Evolutionary conservation across 345 rosid species (phyloP).

Genomic region (Boechera divaricarpa): DNA sequence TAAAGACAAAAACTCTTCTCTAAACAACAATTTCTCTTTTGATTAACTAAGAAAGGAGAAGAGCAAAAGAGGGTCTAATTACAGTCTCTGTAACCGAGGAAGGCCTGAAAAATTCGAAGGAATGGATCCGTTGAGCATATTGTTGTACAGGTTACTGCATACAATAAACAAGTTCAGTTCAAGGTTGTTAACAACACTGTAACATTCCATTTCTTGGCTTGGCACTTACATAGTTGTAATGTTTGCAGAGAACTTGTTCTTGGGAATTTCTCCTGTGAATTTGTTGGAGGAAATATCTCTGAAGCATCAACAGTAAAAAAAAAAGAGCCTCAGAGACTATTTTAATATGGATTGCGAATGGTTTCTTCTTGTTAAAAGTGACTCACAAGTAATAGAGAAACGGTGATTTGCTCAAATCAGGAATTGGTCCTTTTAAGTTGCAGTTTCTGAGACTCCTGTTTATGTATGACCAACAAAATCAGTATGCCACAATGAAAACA

Average conservation of each 20-base stretch:
- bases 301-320: constrained; percentile 24
- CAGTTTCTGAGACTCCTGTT: constrained; percentile 67
- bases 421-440: constrained; percentile 55
- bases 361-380: constrained; percentile 4
- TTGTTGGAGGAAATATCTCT: constrained; percentile 60
- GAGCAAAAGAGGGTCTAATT: constrained; percentile 32
- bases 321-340: neutral
- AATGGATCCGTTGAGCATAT: constrained; percentile 59
- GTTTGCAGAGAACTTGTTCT: constrained; percentile 51
- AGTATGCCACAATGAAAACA: neutral
- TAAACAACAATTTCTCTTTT: neutral
- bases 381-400: constrained; percentile 55
- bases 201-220: constrained; percentile 20
- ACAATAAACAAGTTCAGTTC: constrained; percentile 4
- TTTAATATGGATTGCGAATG: neutral
- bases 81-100: constrained; percentile 62
- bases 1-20: neutral
- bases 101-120: constrained; percentile 63
- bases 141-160: constrained; percentile 61
- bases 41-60: constrained; percentile 1
- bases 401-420: constrained; percentile 53
- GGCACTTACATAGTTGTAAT: constrained; percentile 55
- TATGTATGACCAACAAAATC: constrained; percentile 10
- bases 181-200: constrained; percentile 15
- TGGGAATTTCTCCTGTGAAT: constrained; percentile 54